Evolutionary conservation across 441 rosid genomes (phyloP).

Genomic region (Euphorbia schlechtendalii): DNA sequence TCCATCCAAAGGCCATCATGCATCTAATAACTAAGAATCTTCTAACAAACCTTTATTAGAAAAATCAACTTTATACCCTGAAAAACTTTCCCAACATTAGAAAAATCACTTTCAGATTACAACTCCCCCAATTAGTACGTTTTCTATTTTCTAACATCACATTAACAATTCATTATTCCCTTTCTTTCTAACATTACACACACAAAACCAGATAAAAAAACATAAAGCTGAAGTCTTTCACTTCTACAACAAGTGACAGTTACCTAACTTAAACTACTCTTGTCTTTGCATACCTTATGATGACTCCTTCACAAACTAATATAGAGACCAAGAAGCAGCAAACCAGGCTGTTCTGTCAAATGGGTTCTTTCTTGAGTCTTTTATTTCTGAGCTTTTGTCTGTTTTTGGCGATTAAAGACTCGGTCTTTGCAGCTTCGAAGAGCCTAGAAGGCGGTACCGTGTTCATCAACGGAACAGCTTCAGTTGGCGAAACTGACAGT

Average conservation of each 20-base stretch:
- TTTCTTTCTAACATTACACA: not conserved
- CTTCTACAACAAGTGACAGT: not conserved
- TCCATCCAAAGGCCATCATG: not conserved
- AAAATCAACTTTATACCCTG: no score
- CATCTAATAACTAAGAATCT: not conserved
- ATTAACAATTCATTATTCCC: not conserved
- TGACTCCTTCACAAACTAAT: not conserved
- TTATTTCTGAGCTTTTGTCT: conserved; percentile 14
- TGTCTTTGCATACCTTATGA: not conserved
- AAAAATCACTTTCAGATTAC: not conserved
- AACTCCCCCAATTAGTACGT: not conserved
- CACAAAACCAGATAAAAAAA: no score
- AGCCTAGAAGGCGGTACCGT: conserved; percentile 30
- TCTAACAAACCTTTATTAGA: not conserved
- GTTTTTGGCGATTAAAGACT: conserved; percentile 15
- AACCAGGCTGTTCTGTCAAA: conserved; percentile 7
- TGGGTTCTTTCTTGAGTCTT: conserved; percentile 20
- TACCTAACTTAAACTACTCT: not conserved
- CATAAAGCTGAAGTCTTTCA: not conserved
- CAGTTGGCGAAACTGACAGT: conserved; percentile 31
- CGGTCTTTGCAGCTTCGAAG: conserved; percentile 10
- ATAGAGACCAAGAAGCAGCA: not conserved
- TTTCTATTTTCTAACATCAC: not conserved
- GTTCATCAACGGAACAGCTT: conserved; percentile 29
- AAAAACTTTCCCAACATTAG: not conserved